Evolutionary conservation across 164 flowering plant genomes (phyloP).

Genomic region (Malania oleifera): DNA sequence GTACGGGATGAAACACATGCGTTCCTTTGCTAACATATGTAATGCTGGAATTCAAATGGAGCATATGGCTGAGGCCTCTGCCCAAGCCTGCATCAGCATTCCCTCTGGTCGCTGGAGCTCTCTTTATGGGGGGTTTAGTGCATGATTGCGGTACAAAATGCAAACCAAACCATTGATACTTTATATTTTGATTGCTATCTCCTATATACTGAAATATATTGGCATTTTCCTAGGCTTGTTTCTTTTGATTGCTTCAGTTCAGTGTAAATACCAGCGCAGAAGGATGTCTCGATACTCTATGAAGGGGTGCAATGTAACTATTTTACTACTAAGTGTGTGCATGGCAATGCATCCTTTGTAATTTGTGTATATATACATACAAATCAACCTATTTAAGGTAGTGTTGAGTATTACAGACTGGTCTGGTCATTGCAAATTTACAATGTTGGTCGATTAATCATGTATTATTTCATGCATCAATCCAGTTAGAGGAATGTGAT

Average conservation of each 20-base stretch:
- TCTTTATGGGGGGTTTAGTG: constrained; percentile 63
- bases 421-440: no score
- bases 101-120: constrained; percentile 74
- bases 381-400: no score
- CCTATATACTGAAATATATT: background rate
- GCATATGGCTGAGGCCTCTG: constrained; percentile 70
- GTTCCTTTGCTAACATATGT: constrained; percentile 81
- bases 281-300: no score
- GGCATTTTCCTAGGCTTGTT: no score
- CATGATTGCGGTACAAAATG: constrained; percentile 30
- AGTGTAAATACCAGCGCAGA: constrained; percentile 8
- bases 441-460: no score
- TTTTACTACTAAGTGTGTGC: background rate
- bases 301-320: constrained; percentile 1
- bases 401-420: no score
- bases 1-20: constrained; percentile 93
- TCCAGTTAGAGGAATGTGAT: no score
- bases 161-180: background rate
- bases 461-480: no score
- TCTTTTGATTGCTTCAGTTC: background rate
- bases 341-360: background rate
- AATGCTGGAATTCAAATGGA: constrained; percentile 59
- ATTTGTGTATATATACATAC: no score
- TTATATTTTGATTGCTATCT: background rate
- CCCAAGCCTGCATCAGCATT: constrained; percentile 59